Percentiles rank a stretch among this genome's conserved stretches.
phyloP scores from a whole-genome alignment of 108 stramenopile species.

The Nitzschia sp. region DNA sequence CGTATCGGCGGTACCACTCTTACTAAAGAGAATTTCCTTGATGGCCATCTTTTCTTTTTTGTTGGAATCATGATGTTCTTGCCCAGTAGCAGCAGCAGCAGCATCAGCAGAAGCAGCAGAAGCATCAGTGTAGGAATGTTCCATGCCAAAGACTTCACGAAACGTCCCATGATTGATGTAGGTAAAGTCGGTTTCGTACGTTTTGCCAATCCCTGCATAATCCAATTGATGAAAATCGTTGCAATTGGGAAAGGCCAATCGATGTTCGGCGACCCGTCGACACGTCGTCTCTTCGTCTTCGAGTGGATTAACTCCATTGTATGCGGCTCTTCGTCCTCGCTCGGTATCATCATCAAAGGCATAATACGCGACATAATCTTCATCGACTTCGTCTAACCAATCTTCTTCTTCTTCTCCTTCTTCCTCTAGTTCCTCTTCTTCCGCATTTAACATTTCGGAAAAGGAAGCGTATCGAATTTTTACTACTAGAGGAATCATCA shows the following conservation, averaged over 20 bases:
- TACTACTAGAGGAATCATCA: no score
- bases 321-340: conserved; percentile 4
- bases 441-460: not conserved
- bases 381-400: conserved; percentile 20
- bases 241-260: conserved; percentile 57
- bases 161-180: conserved; percentile 42
- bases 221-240: conserved; percentile 58
- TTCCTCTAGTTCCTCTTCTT: not conserved
- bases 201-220: not conserved
- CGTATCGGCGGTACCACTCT: not conserved
- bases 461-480: no score
- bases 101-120: no score
- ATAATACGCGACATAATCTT: conserved; percentile 47
- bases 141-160: conserved; percentile 54
- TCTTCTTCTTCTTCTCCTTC: not conserved
- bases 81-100: no score
- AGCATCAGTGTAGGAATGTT: conserved; percentile 45
- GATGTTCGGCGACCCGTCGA: conserved; percentile 40
- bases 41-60: conserved; percentile 11
- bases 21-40: conserved; percentile 20
- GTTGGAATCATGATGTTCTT: no score
- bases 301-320: conserved; percentile 7
- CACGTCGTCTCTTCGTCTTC: conserved; percentile 28
- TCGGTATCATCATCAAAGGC: conserved; percentile 54
- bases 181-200: conserved; percentile 7